Evolutionary conservation across 805 yeast species (phyloP).

Genomic region (Starmerella apis): DNA sequence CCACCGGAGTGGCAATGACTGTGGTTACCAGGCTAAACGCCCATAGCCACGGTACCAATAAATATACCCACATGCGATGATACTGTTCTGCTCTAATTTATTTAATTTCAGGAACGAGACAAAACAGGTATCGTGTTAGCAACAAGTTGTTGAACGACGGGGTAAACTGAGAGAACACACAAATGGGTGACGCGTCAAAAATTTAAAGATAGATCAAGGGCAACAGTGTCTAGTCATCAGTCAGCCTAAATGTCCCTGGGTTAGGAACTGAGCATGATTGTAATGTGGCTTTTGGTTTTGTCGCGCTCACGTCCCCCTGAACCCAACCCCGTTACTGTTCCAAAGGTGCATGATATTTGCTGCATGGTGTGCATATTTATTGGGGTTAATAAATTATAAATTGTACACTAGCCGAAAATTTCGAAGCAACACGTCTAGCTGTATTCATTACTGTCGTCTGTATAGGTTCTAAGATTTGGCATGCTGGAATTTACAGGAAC

Average conservation of each 20-base stretch:
- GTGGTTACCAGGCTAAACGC: background rate
- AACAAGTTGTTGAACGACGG: background rate
- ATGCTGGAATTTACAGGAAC: no score
- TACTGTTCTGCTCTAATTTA: background rate
- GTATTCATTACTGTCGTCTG: no score
- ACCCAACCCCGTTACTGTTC: background rate
- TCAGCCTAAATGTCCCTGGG: background rate
- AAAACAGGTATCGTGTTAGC: background rate
- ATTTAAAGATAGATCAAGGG: slow-evolving; percentile 4
- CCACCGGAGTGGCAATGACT: slow-evolving; percentile 7
- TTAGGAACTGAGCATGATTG: background rate
- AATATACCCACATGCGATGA: background rate
- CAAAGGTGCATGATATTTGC: no score
- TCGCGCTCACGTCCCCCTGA: background rate
- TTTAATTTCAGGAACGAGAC: background rate
- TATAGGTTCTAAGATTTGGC: no score
- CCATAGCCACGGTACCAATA: slow-evolving; percentile 4
- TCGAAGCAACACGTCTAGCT: no score
- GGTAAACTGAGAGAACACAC: background rate
- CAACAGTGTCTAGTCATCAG: background rate
- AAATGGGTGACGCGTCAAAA: background rate
- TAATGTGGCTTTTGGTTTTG: background rate
- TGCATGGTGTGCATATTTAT: no score
- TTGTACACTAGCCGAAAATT: no score
- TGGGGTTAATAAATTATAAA: no score